These are phyloP conservation scores for Starmera pachycereana DNA, from an alignment of 805 yeast species.

Conservation along the genomic window DNA sequence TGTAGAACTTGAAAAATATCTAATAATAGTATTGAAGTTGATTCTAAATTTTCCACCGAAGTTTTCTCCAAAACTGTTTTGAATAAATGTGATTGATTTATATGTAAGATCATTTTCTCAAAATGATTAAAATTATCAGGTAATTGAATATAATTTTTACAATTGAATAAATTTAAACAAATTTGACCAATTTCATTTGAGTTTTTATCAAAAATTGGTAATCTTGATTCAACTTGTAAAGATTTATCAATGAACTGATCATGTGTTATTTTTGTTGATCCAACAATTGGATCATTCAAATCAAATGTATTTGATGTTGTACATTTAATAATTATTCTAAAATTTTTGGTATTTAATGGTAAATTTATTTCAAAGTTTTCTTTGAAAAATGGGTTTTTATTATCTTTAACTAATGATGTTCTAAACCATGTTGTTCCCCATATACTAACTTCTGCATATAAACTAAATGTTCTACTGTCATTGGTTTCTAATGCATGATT, in stretches of 20 bases:
- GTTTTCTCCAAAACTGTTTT: slow-evolving; percentile 24
- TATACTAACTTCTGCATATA: slow-evolving; percentile 63
- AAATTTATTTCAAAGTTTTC: slow-evolving; percentile 60
- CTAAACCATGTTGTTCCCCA: slow-evolving; percentile 74
- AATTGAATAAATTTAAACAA: slow-evolving; percentile 37
- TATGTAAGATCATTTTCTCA: slow-evolving; percentile 46
- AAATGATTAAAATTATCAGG: slow-evolving; percentile 49
- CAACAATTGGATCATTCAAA: slow-evolving; percentile 26
- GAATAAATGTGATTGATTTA: slow-evolving; percentile 44
- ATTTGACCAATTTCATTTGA: slow-evolving; percentile 47
- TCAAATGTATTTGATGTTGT: slow-evolving; percentile 9
- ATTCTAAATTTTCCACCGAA: slow-evolving; percentile 37
- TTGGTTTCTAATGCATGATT: slow-evolving; percentile 11
- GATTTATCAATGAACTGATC: slow-evolving; percentile 13
- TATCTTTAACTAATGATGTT: slow-evolving; percentile 50
- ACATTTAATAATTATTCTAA: slow-evolving; percentile 37
- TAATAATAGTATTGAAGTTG: slow-evolving; percentile 46
- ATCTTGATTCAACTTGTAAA: slow-evolving; percentile 22
- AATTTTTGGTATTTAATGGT: slow-evolving; percentile 40
- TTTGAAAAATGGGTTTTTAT: slow-evolving; percentile 67
- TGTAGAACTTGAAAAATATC: slow-evolving; percentile 68
- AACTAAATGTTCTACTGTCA: slow-evolving; percentile 8
- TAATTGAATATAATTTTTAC: slow-evolving; percentile 50
- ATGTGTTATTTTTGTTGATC: slow-evolving; percentile 7
- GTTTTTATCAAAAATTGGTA: slow-evolving; percentile 31